phyloP scores from a whole-genome alignment of 1,284 basidiomycete genomes.

The Papiliotrema terrestris region DNA sequence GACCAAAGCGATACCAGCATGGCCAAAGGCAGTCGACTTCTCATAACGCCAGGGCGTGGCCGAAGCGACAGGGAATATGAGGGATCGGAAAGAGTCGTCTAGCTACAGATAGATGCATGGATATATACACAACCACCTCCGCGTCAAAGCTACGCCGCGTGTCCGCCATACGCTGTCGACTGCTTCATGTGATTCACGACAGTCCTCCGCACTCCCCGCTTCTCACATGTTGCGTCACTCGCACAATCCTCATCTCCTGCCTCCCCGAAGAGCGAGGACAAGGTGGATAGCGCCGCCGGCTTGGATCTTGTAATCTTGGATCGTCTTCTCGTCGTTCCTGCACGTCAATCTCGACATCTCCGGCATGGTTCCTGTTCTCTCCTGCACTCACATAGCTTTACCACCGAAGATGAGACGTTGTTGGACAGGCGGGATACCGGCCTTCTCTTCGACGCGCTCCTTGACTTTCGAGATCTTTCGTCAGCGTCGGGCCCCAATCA shows the following conservation, averaged over 20 bases:
- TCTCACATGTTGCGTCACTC: not conserved
- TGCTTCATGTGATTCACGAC: no score
- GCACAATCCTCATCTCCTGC: slow-evolving; percentile 51
- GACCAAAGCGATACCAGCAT: no score
- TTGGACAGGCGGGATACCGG: slow-evolving; percentile 94
- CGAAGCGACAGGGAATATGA: not conserved
- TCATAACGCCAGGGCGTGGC: not conserved
- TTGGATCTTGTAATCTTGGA: slow-evolving; percentile 73
- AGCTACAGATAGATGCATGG: not conserved
- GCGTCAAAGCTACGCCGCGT: no score
- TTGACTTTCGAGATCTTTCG: slow-evolving; percentile 88
- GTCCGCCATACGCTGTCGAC: no score
- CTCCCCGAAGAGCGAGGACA: slow-evolving; percentile 87
- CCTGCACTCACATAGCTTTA: slow-evolving; percentile 79
- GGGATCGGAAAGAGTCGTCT: not conserved
- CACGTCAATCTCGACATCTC: not conserved
- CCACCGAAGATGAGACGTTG: slow-evolving; percentile 94
- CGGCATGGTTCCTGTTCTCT: not conserved
- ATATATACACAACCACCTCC: not conserved
- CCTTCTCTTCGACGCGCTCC: slow-evolving; percentile 98
- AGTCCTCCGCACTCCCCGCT: no score
- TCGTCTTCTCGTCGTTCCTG: slow-evolving; percentile 79
- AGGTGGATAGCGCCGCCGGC: slow-evolving; percentile 85
- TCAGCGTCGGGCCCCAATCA: not conserved
- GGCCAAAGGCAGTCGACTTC: not conserved